A percentile compares a stretch with the other conserved stretches of the same genome.
Conservation (phyloP, 2,329 filamentous ascomycete species). For the Lomentospora prolificans region DNA sequence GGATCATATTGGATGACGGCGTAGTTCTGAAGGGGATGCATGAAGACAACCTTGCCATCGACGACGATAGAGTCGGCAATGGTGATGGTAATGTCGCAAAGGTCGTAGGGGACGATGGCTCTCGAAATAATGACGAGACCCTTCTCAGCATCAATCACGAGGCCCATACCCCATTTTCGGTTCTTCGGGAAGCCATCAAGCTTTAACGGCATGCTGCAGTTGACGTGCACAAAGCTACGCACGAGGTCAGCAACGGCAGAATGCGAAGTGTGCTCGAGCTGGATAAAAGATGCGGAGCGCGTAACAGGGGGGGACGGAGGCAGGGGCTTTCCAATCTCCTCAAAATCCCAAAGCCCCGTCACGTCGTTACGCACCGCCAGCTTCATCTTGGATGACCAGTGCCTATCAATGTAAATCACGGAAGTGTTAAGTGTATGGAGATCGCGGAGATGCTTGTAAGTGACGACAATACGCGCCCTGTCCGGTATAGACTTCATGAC, state of each 20-base stretch:
- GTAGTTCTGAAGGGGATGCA: constrained; percentile 96
- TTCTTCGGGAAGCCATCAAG: constrained; percentile 96
- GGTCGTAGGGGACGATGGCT: constrained; percentile 89
- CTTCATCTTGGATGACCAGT: constrained; percentile 94
- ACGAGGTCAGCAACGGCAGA: constrained; percentile 88
- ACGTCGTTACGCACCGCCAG: constrained; percentile 82
- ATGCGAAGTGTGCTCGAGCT: constrained; percentile 79
- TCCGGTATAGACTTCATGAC: constrained; percentile 83
- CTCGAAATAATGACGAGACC: constrained; percentile 89
- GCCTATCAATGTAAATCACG: constrained; percentile 84
- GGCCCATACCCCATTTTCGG: constrained; percentile 85
- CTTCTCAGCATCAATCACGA: constrained; percentile 96
- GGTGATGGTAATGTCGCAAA: constrained; percentile 92
- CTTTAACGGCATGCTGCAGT: constrained; percentile 89
- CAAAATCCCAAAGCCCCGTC: constrained; percentile 91
- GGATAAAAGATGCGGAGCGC: constrained; percentile 80
- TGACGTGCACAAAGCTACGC: constrained; percentile 86
- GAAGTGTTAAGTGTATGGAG: constrained; percentile 89
- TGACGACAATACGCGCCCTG: constrained; percentile 76
- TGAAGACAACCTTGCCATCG: constrained; percentile 85
- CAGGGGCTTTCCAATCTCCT: constrained; percentile 70
- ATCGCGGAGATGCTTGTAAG: constrained; percentile 91
- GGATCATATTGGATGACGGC: constrained; percentile 93
- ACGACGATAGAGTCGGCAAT: constrained; percentile 95
- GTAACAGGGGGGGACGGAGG: constrained; percentile 63